These are phyloP conservation scores for Ustilago loliicola DNA, from an alignment of 1,284 basidiomycete genomes.

Conservation along the genomic window DNA sequence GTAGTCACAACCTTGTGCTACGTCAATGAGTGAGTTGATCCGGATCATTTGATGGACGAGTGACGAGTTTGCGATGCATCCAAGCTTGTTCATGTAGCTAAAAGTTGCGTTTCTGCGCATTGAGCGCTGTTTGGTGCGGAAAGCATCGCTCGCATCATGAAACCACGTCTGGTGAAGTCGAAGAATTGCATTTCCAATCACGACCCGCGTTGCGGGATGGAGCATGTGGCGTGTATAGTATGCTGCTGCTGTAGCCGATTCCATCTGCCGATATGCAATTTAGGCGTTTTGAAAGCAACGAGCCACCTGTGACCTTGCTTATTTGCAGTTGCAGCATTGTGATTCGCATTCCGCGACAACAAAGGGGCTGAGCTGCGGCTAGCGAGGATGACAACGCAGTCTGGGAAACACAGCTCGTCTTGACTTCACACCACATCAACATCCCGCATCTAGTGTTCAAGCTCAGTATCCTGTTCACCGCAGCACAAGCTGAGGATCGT, in stretches of 20 bases:
- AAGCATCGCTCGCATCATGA: not conserved
- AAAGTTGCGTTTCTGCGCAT: too few relatives aligned
- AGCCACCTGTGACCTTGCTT: not conserved
- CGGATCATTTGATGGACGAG: too few relatives aligned
- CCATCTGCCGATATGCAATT: constrained; percentile 9
- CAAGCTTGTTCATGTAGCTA: too few relatives aligned
- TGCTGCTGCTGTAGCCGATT: constrained; percentile 7
- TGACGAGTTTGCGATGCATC: too few relatives aligned
- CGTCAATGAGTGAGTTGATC: too few relatives aligned
- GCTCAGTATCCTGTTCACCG: not conserved
- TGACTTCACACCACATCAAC: not conserved
- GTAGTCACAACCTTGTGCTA: too few relatives aligned
- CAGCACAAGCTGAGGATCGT: not conserved
- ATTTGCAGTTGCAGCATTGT: too few relatives aligned
- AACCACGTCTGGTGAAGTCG: not conserved
- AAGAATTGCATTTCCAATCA: not conserved
- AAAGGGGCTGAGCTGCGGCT: not conserved
- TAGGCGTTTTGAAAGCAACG: constrained; percentile 1
- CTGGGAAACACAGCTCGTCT: not conserved
- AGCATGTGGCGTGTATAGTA: constrained; percentile 1
- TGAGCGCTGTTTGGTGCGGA: too few relatives aligned
- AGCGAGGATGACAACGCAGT: constrained; percentile 1
- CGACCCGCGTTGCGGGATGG: not conserved
- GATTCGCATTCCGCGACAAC: constrained; percentile 7
- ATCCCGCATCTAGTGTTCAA: not conserved